Conservation (phyloP, 2,329 filamentous ascomycete genomes). For the Coccinonectria pachysandricola region DNA sequence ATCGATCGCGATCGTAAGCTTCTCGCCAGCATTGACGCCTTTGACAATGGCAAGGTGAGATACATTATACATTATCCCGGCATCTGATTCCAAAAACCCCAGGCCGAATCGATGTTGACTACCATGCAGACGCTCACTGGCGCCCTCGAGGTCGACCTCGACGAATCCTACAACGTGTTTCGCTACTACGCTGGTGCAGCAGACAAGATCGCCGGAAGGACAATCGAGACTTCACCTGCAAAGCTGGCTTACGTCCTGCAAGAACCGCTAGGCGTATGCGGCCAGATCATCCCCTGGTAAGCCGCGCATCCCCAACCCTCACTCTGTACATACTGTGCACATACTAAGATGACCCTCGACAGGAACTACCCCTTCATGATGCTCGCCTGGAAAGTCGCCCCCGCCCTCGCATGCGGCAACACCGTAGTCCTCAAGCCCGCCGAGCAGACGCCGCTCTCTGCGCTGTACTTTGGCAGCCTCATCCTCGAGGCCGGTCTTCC, state of each 20-base stretch:
- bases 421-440: slow-evolving; percentile 48
- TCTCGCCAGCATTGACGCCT: slow-evolving; percentile 14
- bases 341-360: background rate
- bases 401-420: slow-evolving; percentile 50
- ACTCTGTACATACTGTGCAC: too few species aligned
- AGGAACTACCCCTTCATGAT: slow-evolving; percentile 18
- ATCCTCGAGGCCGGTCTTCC: slow-evolving; percentile 61
- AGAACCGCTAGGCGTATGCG: slow-evolving; percentile 60
- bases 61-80: background rate
- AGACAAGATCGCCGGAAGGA: slow-evolving; percentile 59
- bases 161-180: slow-evolving; percentile 28
- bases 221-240: slow-evolving; percentile 51
- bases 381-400: slow-evolving; percentile 62
- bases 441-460: slow-evolving; percentile 49
- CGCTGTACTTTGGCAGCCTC: slow-evolving; percentile 50
- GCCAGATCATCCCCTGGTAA: slow-evolving; percentile 49
- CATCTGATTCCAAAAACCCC: background rate
- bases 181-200: slow-evolving; percentile 62
- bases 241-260: slow-evolving; percentile 60
- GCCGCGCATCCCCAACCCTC: too few species aligned
- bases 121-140: slow-evolving; percentile 10
- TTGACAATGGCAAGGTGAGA: slow-evolving; percentile 15
- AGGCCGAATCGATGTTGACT: background rate
- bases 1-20: slow-evolving; percentile 16
- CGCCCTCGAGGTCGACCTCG: slow-evolving; percentile 49